Evolutionary conservation across 495 filamentous ascomycete genomes (phyloP), one percentile per base, ranked within the genome.

Genomic region (Hypoxylon crocopeplum): DNA sequence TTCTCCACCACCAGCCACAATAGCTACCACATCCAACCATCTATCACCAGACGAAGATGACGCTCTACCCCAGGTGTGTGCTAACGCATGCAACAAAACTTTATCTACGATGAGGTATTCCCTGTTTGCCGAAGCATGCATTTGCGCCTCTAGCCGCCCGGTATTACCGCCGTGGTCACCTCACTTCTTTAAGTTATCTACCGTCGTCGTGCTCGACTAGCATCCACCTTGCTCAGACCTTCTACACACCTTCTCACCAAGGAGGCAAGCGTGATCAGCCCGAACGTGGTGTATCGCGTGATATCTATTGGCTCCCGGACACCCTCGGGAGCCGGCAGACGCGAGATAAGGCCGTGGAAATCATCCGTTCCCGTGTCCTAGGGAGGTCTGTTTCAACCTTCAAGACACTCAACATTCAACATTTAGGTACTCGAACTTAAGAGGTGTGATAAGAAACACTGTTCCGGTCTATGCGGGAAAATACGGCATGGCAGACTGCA

Each of bases 1-100:
- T 42, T 24, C 48, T 45, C 48, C 61, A 55, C 48, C 61, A 64
- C 55, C 38, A 64, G 55, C 61, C 61, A 55, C 61, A 55, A n/a
- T 42, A 30, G 10, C 48, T 17, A 50, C 44, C 49, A 45, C 37
- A n/a, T 41, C 37, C 41, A 19, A 7, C n/a, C 32, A 34, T 8
- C 6, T 1, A 49, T 30, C 47, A 59, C 59, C 46, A 36, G 37
- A 17, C 27, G 32, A 49, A 12, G 32, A 33, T 30, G 13, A 56
- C 27, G 36, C 37, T 17, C 29, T 53, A 54, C 48, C 54, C 44
- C 44, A 39, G 54, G 24, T 36, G 48, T n/a, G n/a, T n/a, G 55
- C 49, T 59, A 58, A 55, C 48, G 33, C 55, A 59, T 59, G 54
- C 32, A 64, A 55, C 38, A 54, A 57, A n/a, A 49, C 34, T 30